phyloP scores from a whole-genome alignment of 2,329 filamentous ascomycete genomes.

The Drechslerella stenobrocha region DNA sequence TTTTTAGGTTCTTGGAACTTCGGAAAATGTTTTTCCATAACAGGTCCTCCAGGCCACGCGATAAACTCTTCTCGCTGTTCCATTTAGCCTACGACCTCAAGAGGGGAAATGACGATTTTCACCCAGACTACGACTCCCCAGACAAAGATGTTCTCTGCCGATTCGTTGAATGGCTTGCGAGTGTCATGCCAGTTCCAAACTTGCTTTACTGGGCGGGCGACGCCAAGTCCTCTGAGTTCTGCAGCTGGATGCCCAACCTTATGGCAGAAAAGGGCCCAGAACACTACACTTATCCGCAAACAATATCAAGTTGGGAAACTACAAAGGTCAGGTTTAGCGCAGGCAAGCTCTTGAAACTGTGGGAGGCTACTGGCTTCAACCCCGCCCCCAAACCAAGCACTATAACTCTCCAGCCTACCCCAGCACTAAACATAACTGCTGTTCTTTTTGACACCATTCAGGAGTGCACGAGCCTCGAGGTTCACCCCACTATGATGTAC shows the following conservation, averaged over 20 bases:
- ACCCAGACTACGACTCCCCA: slow-evolving; percentile 2
- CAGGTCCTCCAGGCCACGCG: slow-evolving; percentile 1
- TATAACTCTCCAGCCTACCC: neutral
- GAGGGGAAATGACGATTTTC: neutral
- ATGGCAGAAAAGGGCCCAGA: neutral
- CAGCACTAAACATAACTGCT: neutral
- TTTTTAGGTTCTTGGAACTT: neutral
- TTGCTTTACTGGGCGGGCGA: neutral
- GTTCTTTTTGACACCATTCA: neutral
- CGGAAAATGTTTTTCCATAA: slow-evolving; percentile 3
- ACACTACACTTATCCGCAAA: neutral
- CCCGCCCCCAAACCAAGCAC: neutral
- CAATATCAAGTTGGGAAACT: neutral
- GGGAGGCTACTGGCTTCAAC: neutral
- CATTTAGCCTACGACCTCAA: neutral
- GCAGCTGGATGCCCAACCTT: slow-evolving; percentile 1
- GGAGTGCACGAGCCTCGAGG: neutral
- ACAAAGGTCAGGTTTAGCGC: neutral
- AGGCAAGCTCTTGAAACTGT: neutral
- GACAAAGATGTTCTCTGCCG: neutral
- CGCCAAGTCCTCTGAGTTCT: neutral
- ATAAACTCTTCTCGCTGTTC: neutral
- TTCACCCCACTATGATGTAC: neutral
- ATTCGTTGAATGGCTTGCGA: neutral
- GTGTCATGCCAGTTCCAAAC: neutral